Evolutionary conservation across 805 yeast genomes (phyloP).

Genomic region (Jamesozyma hellenica): DNA sequence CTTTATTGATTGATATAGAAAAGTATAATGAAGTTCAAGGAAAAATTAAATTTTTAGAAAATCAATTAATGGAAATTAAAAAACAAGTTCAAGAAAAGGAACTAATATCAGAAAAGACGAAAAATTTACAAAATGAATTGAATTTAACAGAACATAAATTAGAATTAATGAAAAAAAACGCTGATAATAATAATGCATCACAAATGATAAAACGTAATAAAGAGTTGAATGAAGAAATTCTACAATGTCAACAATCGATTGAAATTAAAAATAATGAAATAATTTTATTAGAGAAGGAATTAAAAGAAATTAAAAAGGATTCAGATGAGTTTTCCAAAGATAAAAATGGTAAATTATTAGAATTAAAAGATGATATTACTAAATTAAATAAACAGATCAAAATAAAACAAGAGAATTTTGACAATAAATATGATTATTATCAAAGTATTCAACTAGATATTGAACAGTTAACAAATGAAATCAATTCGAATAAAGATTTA

Average conservation of each 20-base stretch:
- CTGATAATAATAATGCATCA: constrained; percentile 48
- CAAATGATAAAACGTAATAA: constrained; percentile 43
- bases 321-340: constrained; percentile 71
- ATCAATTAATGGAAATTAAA: constrained; percentile 34
- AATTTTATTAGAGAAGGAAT: constrained; percentile 33
- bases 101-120: constrained; percentile 39
- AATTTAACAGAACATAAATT: constrained; percentile 51
- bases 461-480: constrained; percentile 57
- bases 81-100: constrained; percentile 35
- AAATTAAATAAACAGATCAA: constrained; percentile 31
- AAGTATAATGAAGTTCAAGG: constrained; percentile 41
- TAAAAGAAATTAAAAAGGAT: constrained; percentile 52
- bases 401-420: constrained; percentile 33
- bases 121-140: constrained; percentile 47
- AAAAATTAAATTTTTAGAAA: constrained; percentile 34
- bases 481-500: constrained; percentile 36
- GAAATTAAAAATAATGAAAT: constrained; percentile 28
- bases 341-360: constrained; percentile 69
- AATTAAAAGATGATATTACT: constrained; percentile 45
- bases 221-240: constrained; percentile 38
- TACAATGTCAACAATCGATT: constrained; percentile 32
- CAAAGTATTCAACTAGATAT: constrained; percentile 59
- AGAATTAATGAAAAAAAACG: constrained; percentile 42
- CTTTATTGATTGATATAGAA: constrained; percentile 57
- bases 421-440: constrained; percentile 40